A percentile compares a stretch with the other conserved stretches of the same genome.
These are phyloP conservation scores for Albizia julibrissin DNA, from an alignment of 306 rosid species.

Conservation along the genomic window DNA sequence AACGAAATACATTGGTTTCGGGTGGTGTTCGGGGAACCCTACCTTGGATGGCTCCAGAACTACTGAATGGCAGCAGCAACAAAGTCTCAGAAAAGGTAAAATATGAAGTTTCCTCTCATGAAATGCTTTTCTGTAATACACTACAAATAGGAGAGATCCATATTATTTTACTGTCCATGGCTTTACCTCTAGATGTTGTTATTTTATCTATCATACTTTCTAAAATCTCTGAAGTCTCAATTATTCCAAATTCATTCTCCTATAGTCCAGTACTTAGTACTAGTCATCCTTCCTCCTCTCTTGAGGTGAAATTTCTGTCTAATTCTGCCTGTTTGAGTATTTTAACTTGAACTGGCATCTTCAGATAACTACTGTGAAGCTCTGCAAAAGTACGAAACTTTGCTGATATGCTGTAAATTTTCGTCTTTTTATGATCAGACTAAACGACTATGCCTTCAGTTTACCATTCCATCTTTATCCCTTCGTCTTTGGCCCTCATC, in stretches of 20 bases:
- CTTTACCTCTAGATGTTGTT: conserved; percentile 15
- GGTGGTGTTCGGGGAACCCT: conserved; percentile 93
- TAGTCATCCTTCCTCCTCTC: not conserved
- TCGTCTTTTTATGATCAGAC: not conserved
- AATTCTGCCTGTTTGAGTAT: conserved; percentile 5
- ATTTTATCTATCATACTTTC: conserved; percentile 5
- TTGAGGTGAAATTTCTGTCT: conserved; percentile 6
- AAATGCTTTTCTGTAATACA: conserved; percentile 17
- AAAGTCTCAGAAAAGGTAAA: conserved; percentile 91
- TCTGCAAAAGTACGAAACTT: not conserved
- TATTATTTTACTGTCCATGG: not conserved
- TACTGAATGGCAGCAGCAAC: conserved; percentile 83
- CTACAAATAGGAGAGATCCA: not conserved
- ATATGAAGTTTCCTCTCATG: conserved; percentile 1
- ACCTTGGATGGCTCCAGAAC: conserved; percentile 97
- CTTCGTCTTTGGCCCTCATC: conserved; percentile 15
- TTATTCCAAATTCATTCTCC: conserved; percentile 3
- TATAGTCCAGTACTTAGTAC: not conserved
- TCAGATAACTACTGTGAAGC: not conserved
- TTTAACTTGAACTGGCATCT: not conserved
- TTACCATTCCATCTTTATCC: not conserved
- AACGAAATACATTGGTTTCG: conserved; percentile 80
- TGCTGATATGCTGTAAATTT: conserved; percentile 18
- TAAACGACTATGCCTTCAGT: conserved; percentile 1
- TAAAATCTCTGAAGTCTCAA: conserved; percentile 1